Percentiles rank a stretch among this genome's conserved stretches.
Evolutionary conservation across 2,329 filamentous ascomycete genomes (phyloP).

Genomic region (Lasiodiplodia citricola): DNA sequence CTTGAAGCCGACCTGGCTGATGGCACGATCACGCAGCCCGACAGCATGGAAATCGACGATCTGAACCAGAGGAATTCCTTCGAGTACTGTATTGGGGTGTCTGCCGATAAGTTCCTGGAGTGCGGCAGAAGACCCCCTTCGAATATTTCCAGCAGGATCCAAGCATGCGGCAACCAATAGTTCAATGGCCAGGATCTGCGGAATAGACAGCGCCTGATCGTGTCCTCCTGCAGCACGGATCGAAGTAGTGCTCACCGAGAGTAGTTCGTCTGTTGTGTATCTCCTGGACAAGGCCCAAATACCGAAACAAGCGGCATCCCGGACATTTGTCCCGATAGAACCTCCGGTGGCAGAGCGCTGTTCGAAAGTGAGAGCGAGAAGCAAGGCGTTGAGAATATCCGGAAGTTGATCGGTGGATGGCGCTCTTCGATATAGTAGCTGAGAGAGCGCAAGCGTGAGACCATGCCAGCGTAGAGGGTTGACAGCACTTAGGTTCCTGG

Average conservation of each 20-base stretch:
- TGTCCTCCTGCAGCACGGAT: conserved; percentile 48
- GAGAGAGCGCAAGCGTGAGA: conserved; percentile 82
- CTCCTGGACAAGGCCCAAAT: conserved; percentile 91
- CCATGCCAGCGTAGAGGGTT: conserved; percentile 91
- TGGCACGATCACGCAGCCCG: conserved; percentile 81
- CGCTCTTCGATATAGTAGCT: conserved; percentile 83
- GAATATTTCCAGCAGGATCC: conserved; percentile 91
- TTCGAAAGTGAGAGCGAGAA: conserved; percentile 85
- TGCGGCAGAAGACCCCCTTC: conserved; percentile 89
- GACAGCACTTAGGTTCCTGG: conserved; percentile 73
- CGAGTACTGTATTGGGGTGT: conserved; percentile 81
- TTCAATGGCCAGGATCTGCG: conserved; percentile 81
- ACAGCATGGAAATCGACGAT: conserved; percentile 92
- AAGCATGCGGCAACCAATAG: conserved; percentile 81
- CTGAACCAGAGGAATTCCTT: conserved; percentile 87
- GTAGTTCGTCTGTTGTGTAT: conserved; percentile 80
- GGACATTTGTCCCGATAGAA: conserved; percentile 85
- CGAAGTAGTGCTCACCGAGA: conserved; percentile 59
- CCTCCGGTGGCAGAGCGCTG: conserved; percentile 84
- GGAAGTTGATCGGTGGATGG: conserved; percentile 73
- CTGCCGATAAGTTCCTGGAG: conserved; percentile 92
- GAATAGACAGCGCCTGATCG: conserved; percentile 52
- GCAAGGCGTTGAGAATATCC: conserved; percentile 75
- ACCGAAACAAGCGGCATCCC: conserved; percentile 95
- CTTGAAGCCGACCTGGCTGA: conserved; percentile 74